A percentile compares a stretch with the other conserved stretches of the same genome.
Evolutionary conservation across 305 asterid genomes (phyloP).

Genomic region (Rubia balearica): DNA sequence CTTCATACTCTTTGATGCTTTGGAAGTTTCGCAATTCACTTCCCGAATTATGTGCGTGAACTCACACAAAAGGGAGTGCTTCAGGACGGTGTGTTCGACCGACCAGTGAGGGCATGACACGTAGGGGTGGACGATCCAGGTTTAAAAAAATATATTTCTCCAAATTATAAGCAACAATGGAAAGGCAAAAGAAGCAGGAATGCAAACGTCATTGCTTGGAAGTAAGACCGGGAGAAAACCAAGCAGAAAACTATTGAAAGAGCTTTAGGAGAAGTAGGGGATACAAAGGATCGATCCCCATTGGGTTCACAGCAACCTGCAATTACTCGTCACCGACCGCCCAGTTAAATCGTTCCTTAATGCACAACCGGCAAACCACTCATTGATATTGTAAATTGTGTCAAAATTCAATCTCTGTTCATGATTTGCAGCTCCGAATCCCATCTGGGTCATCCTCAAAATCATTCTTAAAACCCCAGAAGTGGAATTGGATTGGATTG

Average conservation of each 20-base stretch:
- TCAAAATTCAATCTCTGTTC: conserved; percentile 12
- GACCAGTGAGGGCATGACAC: too few relatives aligned
- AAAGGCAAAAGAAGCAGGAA: neutral
- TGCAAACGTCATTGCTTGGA: neutral
- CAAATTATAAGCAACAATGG: neutral
- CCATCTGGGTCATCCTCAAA: conserved; percentile 11
- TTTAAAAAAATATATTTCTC: neutral
- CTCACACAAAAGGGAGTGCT: too few relatives aligned
- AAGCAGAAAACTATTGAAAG: neutral
- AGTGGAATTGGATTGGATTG: neutral
- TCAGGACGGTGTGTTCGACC: too few relatives aligned
- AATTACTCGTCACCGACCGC: neutral
- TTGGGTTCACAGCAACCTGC: neutral
- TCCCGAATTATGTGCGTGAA: too few relatives aligned
- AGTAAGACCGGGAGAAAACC: neutral
- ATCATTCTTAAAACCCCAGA: conserved; percentile 15
- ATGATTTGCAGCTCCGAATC: conserved; percentile 14
- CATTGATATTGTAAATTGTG: neutral
- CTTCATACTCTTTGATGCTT: too few relatives aligned
- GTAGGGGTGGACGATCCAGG: too few relatives aligned
- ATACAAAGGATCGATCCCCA: neutral
- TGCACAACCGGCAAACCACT: neutral
- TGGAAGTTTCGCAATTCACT: too few relatives aligned
- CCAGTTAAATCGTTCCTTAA: neutral
- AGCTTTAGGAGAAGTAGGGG: neutral